Evolutionary conservation across 2,329 filamentous ascomycete species (phyloP).

Genomic region (Ascomycota sp.): DNA sequence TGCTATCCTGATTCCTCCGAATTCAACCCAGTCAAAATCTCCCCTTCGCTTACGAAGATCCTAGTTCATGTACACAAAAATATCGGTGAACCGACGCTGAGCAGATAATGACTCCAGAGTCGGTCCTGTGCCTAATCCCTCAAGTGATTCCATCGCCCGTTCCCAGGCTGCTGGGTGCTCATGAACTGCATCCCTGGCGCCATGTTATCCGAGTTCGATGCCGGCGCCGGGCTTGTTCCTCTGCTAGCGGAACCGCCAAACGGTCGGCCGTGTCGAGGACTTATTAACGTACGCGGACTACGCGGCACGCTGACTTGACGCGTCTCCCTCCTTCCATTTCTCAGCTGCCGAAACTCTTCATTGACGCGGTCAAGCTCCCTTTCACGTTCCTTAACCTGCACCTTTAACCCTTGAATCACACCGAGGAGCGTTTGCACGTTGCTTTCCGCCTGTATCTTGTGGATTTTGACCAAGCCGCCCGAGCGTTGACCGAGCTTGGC

Average conservation of each 20-base stretch:
- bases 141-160: constrained; percentile 23
- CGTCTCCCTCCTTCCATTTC: constrained; percentile 32
- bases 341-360: constrained; percentile 27
- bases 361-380: constrained; percentile 24
- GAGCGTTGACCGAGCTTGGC: constrained; percentile 20
- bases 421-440: constrained; percentile 15
- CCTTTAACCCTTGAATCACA: constrained; percentile 20
- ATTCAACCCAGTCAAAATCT: no score
- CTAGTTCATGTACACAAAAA: no score
- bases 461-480: constrained; percentile 24
- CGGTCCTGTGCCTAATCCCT: no score
- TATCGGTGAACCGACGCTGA: no score
- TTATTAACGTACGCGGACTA: constrained; percentile 35
- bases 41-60: no score
- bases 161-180: constrained; percentile 13
- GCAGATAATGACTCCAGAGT: no score
- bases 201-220: constrained; percentile 10
- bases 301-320: constrained; percentile 34
- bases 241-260: constrained; percentile 21
- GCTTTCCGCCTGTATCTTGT: constrained; percentile 21
- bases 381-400: constrained; percentile 27
- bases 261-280: constrained; percentile 19
- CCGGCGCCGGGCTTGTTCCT: constrained; percentile 26
- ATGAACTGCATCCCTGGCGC: constrained; percentile 19
- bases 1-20: no score